Percentiles rank a stretch among this genome's conserved stretches.
phyloP scores from a whole-genome alignment of 2,329 filamentous ascomycete genomes.

The Penicillium verrucosum region DNA sequence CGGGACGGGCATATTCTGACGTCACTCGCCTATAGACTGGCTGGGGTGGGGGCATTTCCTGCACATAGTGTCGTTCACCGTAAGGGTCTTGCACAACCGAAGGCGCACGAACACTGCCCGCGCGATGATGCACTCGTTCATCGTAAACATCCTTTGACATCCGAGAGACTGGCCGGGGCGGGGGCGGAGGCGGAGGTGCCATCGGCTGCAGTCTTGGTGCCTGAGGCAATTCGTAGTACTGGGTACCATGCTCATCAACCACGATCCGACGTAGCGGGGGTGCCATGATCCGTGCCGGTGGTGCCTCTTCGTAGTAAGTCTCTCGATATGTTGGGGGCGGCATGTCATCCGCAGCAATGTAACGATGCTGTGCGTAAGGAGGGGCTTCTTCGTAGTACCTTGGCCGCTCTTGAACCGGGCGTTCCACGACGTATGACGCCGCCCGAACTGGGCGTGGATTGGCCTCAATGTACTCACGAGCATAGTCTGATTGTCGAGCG shows the following conservation, averaged over 20 bases:
- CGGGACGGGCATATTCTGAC: conserved; percentile 34
- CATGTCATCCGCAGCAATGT: conserved; percentile 37
- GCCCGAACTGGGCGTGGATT: conserved; percentile 37
- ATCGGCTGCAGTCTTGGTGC: conserved; percentile 35
- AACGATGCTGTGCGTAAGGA: conserved; percentile 33
- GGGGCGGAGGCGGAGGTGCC: conserved; percentile 34
- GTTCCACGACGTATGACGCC: conserved; percentile 42
- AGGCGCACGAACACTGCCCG: conserved; percentile 37
- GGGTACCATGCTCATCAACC: conserved; percentile 77
- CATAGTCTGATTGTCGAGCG: conserved; percentile 41
- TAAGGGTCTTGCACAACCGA: conserved; percentile 45
- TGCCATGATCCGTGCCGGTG: conserved; percentile 49
- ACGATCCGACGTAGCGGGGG: conserved; percentile 65
- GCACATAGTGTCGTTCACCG: conserved; percentile 39
- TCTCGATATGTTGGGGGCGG: conserved; percentile 38
- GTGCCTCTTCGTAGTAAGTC: conserved; percentile 42
- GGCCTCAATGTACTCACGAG: conserved; percentile 46
- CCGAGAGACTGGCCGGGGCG: conserved; percentile 33
- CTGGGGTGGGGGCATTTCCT: conserved; percentile 46
- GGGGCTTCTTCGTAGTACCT: conserved; percentile 41
- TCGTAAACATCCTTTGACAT: conserved; percentile 35
- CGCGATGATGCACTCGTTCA: conserved; percentile 30
- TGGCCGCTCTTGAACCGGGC: conserved; percentile 35
- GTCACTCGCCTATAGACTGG: conserved; percentile 40
- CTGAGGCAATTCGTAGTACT: conserved; percentile 63